These are phyloP conservation scores for Fusarium sp. DNA, from an alignment of 2,329 filamentous ascomycete species.

Conservation along the genomic window DNA sequence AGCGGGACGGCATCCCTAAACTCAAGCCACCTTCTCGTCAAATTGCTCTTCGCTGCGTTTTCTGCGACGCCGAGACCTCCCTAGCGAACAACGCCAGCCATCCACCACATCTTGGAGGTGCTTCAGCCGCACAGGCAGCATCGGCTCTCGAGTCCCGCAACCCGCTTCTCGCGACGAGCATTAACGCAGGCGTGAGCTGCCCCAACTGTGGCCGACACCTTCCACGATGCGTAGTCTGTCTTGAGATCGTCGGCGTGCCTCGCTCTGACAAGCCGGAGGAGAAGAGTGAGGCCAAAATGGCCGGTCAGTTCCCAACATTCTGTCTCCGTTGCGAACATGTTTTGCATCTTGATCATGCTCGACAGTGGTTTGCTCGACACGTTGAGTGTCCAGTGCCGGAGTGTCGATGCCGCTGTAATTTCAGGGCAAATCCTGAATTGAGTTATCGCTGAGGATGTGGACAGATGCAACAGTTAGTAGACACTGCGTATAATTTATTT, in stretches of 20 bases:
- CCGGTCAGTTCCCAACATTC: constrained; percentile 74
- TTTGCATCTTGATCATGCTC: constrained; percentile 74
- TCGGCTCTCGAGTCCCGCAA: constrained; percentile 59
- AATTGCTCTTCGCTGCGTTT: constrained; percentile 80
- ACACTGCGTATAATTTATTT: not conserved
- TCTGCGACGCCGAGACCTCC: constrained; percentile 75
- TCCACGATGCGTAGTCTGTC: constrained; percentile 75
- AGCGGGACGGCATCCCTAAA: constrained; percentile 65
- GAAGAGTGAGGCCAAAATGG: constrained; percentile 61
- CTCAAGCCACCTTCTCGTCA: constrained; percentile 70
- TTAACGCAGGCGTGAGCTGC: constrained; percentile 72
- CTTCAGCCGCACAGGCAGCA: constrained; percentile 33
- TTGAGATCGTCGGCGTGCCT: constrained; percentile 74
- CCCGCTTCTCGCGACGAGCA: constrained; percentile 68
- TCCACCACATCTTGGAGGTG: constrained; percentile 21
- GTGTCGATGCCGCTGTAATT: constrained; percentile 74
- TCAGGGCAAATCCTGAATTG: constrained; percentile 69
- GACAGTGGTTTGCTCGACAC: constrained; percentile 74
- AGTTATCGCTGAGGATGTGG: constrained; percentile 57
- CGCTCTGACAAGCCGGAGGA: constrained; percentile 69
- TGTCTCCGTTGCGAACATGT: constrained; percentile 77
- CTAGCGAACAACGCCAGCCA: constrained; percentile 55
- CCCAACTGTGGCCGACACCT: constrained; percentile 75
- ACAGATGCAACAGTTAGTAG: not conserved
- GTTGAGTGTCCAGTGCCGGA: constrained; percentile 76